Evolutionary conservation across 192 early-diverging fungal species (phyloP).

Genomic region (Diversispora eburnea): DNA sequence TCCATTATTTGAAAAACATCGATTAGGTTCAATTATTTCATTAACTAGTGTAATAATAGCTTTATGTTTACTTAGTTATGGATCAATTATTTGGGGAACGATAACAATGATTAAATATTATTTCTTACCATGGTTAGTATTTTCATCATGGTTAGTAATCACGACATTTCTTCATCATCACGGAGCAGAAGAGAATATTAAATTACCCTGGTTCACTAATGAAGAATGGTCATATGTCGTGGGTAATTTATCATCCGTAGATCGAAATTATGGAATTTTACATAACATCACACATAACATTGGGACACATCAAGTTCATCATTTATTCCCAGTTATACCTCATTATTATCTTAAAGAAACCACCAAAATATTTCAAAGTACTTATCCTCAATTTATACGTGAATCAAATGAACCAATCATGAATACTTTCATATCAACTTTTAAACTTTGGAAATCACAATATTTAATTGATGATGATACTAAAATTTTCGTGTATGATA

Average conservation of each 20-base stretch:
- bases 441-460: slow-evolving; percentile 1
- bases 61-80: background rate
- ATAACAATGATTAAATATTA: background rate
- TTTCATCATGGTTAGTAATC: slow-evolving; percentile 12
- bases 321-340: slow-evolving; percentile 9
- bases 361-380: background rate
- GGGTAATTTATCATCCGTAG: slow-evolving; percentile 14
- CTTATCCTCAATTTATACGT: slow-evolving; percentile 8
- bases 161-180: slow-evolving; percentile 21
- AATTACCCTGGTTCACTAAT: slow-evolving; percentile 4
- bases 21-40: background rate
- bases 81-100: background rate
- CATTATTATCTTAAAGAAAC: slow-evolving; percentile 18
- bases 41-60: background rate
- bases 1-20: background rate
- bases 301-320: slow-evolving; percentile 21
- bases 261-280: slow-evolving; percentile 7
- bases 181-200: slow-evolving; percentile 4
- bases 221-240: slow-evolving; percentile 18
- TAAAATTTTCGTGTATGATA: slow-evolving; percentile 8
- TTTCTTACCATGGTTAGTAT: slow-evolving; percentile 5
- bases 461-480: slow-evolving; percentile 2
- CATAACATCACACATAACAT: slow-evolving; percentile 4
- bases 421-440: slow-evolving; percentile 10
- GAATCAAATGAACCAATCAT: slow-evolving; percentile 19